phyloP scores from a whole-genome alignment of 805 yeast species.

The Tetrapisispora iriomotensis region DNA sequence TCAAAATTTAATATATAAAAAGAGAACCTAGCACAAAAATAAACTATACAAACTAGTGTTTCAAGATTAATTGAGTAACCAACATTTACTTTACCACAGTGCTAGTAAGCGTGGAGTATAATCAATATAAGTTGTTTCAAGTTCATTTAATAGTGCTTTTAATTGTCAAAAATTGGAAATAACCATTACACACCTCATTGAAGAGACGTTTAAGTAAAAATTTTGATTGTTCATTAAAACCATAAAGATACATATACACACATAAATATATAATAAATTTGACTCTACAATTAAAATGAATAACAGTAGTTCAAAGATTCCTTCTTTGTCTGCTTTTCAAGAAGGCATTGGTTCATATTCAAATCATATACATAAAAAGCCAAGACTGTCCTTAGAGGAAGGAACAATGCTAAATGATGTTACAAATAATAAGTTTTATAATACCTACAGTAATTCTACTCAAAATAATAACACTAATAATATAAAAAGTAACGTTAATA shows the following conservation, averaged over 20 bases:
- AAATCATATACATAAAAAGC: constrained; percentile 7
- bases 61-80: too few relatives aligned
- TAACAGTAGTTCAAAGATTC: constrained; percentile 9
- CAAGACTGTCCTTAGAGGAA: constrained; percentile 5
- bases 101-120: too few relatives aligned
- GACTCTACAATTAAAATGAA: constrained; percentile 3
- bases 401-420: constrained; percentile 15
- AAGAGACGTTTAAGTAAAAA: too few relatives aligned
- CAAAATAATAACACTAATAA: too few relatives aligned
- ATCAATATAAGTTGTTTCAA: too few relatives aligned
- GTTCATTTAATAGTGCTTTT: too few relatives aligned
- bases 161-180: too few relatives aligned
- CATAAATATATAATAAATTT: not conserved
- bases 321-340: constrained; percentile 8
- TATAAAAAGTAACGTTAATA: not conserved
- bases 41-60: not conserved
- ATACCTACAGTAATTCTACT: not conserved
- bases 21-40: not conserved
- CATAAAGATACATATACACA: not conserved
- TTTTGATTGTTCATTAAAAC: too few relatives aligned
- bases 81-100: too few relatives aligned
- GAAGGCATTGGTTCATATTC: not conserved
- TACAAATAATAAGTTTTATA: constrained; percentile 12
- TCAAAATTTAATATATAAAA: not conserved
- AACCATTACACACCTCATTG: too few relatives aligned